These are phyloP conservation scores for Suhomyces atakaporum DNA, from an alignment of 1,139 yeast species.

Conservation along the genomic window DNA sequence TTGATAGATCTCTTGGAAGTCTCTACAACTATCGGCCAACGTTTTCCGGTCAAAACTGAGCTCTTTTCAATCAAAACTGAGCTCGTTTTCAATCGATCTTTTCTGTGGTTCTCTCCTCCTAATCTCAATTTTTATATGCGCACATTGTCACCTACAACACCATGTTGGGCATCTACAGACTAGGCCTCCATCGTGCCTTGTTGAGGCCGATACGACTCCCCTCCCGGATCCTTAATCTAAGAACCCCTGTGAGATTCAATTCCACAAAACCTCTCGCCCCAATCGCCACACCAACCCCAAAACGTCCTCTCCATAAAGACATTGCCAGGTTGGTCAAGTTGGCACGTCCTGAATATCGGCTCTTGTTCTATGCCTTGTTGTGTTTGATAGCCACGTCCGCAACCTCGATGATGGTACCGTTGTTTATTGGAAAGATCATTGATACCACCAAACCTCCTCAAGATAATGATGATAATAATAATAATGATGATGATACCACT, in stretches of 20 bases:
- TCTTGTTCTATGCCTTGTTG: slow-evolving; percentile 52
- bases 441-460: slow-evolving; percentile 29
- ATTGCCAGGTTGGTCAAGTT: slow-evolving; percentile 26
- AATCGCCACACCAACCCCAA: slow-evolving; percentile 3
- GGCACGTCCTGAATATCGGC: slow-evolving; percentile 41
- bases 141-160: slow-evolving; percentile 1
- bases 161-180: slow-evolving; percentile 9
- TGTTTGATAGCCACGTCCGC: slow-evolving; percentile 59
- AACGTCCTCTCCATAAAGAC: slow-evolving; percentile 7
- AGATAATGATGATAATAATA: background rate
- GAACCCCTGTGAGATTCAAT: slow-evolving; percentile 1
- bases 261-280: too few species aligned
- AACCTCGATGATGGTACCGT: slow-evolving; percentile 68
- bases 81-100: background rate
- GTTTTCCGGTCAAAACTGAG: too few species aligned
- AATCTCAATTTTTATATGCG: too few species aligned
- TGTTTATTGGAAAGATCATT: slow-evolving; percentile 72
- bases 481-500: background rate
- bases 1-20: too few species aligned
- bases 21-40: too few species aligned
- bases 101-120: background rate
- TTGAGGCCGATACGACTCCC: background rate
- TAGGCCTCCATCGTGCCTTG: slow-evolving; percentile 4
- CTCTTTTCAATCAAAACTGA: too few species aligned
- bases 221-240: background rate